Conservation (phyloP, 1,284 basidiomycete genomes). For the Porphyrellus sp. region DNA sequence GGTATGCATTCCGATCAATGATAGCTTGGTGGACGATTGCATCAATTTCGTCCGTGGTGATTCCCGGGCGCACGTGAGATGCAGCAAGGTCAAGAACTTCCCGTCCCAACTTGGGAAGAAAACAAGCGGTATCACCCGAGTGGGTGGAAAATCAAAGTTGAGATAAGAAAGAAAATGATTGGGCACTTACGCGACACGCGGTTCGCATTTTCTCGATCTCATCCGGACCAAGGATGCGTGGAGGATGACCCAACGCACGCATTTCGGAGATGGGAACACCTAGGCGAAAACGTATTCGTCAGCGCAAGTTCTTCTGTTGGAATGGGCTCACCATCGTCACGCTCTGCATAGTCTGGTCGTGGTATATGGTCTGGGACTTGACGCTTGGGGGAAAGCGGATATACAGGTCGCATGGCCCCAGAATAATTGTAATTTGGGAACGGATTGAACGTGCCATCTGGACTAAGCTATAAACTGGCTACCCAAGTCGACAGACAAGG, state of each 20-base stretch:
- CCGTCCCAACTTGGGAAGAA: slow-evolving; percentile 64
- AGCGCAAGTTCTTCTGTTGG: slow-evolving; percentile 6
- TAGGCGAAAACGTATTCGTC: slow-evolving; percentile 31
- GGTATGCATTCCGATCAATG: slow-evolving; percentile 90
- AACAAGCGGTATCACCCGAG: slow-evolving; percentile 7
- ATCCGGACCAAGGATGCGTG: slow-evolving; percentile 58
- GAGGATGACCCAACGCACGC: slow-evolving; percentile 56
- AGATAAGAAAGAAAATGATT: neutral
- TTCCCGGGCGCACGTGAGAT: slow-evolving; percentile 79
- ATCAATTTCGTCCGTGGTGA: slow-evolving; percentile 96
- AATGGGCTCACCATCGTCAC: slow-evolving; percentile 54
- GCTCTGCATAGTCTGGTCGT: slow-evolving; percentile 71
- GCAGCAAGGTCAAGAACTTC: slow-evolving; percentile 93
- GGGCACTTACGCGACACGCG: slow-evolving; percentile 63
- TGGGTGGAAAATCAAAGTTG: neutral
- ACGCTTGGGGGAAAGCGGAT: slow-evolving; percentile 72
- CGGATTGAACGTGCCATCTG: slow-evolving; percentile 73
- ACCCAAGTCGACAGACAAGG: slow-evolving; percentile 5
- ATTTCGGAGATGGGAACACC: slow-evolving; percentile 64
- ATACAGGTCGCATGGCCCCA: slow-evolving; percentile 69
- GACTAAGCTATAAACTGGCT: neutral
- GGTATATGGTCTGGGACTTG: slow-evolving; percentile 70
- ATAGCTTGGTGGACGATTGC: slow-evolving; percentile 92
- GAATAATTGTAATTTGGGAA: slow-evolving; percentile 67
- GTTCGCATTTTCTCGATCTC: slow-evolving; percentile 80